Evolutionary conservation across 1,284 basidiomycete species (phyloP), one percentile per base, ranked within the genome.

Genomic region (Malassezia dermatis): DNA sequence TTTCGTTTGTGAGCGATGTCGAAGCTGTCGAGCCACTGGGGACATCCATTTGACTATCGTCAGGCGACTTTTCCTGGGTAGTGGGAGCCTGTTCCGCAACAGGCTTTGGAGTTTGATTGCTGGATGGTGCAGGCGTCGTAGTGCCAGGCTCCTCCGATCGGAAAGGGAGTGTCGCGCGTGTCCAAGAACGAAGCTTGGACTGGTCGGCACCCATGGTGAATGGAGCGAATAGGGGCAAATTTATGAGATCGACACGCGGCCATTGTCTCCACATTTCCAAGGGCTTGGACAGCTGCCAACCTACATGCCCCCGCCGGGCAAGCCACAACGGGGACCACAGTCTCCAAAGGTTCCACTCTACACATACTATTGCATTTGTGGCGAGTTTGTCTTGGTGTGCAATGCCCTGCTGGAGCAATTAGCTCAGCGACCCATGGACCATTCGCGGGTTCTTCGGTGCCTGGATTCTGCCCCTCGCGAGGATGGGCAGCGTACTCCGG

Each of bases 341-440:
- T 7, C 24, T 26, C 41, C 24, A 12, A 35, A 27, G 46, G 7
- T 28, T 19, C 31, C n/a, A 1, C 61, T 64, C 30, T 55, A 57
- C 13, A 55, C 64, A 32, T 71, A 66, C 62, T 72, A 70, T 58
- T 72, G 70, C 45, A 56, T 71, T 41, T 72, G 70, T 53, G 70
- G 70, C 17, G 70, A 72, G 41, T 72, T 72, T 47, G 60, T 58
- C 12, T 61, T 72, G 13, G 70, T 71, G 27, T 63, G 51, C 32
- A 64, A 72, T 32, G 53, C 48, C 1, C 34, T 56, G 6, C 55
- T 72, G 5, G 35, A 52, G 1, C 26, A 41, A 10, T 46, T 67
- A 6, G 62, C 70, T 0, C 43, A 48, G 8, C 60, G 70, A 8
- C 67, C 70, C 1, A 45, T 69, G 26, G 70, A 72, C 53, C 46